These are phyloP conservation scores for Dissophora globulifera DNA, from an alignment of 192 early-diverging fungal genomes.

Conservation along the genomic window DNA sequence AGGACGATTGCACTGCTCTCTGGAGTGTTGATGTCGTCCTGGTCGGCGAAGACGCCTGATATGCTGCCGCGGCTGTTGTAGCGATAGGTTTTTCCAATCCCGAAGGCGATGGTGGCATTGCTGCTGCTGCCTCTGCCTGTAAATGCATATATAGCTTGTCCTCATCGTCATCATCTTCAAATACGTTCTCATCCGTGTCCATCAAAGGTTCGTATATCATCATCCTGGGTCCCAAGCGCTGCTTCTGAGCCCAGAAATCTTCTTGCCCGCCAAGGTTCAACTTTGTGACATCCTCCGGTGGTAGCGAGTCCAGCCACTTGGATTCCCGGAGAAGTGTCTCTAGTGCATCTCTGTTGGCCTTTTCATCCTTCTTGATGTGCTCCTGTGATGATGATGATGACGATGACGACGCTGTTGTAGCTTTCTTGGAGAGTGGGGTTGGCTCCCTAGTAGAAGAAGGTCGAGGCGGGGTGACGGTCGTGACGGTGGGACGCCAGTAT, in stretches of 20 bases:
- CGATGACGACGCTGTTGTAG: background rate
- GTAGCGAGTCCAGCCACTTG: conserved; percentile 36
- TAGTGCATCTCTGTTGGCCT: conserved; percentile 24
- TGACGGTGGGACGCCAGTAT: conserved; percentile 10
- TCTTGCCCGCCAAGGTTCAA: conserved; percentile 17
- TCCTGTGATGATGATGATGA: conserved; percentile 1
- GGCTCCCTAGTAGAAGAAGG: too few species aligned
- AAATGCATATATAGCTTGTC: background rate
- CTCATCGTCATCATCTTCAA: background rate
- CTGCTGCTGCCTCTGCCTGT: too few species aligned
- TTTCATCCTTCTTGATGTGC: conserved; percentile 2
- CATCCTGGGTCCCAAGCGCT: conserved; percentile 40
- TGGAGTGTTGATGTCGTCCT: too few species aligned
- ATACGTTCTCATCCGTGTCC: background rate
- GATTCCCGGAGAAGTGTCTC: conserved; percentile 39
- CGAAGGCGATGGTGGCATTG: too few species aligned
- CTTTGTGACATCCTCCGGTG: conserved; percentile 32
- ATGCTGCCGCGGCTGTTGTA: background rate
- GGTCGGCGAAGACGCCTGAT: background rate
- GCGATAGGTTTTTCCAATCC: too few species aligned
- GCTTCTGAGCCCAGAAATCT: conserved; percentile 10
- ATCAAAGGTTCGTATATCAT: conserved; percentile 37
- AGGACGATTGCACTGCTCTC: too few species aligned
- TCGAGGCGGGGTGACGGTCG: background rate
- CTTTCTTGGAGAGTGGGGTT: background rate